phyloP scores from a whole-genome alignment of 257 asterid species.

The Ophiorrhiza pumila region DNA sequence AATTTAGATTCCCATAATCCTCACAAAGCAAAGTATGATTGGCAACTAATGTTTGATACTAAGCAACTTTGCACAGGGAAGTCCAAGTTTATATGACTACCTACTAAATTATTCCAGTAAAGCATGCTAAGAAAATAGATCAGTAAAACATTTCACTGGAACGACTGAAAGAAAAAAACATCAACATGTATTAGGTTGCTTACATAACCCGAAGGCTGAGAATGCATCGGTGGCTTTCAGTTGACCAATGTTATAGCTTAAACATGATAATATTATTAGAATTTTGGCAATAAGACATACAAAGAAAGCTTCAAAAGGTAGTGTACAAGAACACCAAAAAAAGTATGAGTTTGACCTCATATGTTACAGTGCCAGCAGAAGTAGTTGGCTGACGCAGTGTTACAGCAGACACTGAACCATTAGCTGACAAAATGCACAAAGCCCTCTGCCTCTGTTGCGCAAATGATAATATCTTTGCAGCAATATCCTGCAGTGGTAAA shows the following conservation, averaged over 20 bases:
- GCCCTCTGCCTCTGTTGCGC: slow-evolving; percentile 97
- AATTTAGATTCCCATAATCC: background rate
- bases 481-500: slow-evolving; percentile 61
- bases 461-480: slow-evolving; percentile 78
- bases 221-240: background rate
- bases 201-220: background rate
- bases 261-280: background rate
- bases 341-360: slow-evolving; percentile 56
- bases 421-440: slow-evolving; percentile 82
- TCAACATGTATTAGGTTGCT: background rate
- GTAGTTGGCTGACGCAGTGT: slow-evolving; percentile 70
- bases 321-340: background rate
- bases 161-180: background rate
- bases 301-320: background rate
- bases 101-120: background rate
- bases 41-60: background rate
- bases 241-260: background rate
- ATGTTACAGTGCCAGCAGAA: slow-evolving; percentile 62
- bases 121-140: background rate
- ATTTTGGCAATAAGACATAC: background rate
- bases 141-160: background rate
- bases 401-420: slow-evolving; percentile 72
- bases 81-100: background rate
- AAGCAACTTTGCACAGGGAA: background rate
- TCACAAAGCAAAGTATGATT: background rate